Base-by-base conservation (phyloP, 169 alveolate genomes). In the Ichthyophthirius multifiliis region DNA sequence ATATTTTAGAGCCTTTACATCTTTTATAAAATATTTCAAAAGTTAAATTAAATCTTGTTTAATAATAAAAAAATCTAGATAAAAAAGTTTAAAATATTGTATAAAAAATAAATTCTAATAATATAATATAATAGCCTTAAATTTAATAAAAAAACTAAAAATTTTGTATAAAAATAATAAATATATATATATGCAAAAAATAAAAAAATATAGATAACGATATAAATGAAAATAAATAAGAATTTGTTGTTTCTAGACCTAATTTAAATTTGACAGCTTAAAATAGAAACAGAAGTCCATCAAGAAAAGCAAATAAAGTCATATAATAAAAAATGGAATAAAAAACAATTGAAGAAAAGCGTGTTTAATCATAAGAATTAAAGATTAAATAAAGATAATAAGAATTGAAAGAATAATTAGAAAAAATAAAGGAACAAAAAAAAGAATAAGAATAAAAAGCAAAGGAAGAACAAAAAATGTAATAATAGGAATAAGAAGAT, bases 31-130 rank as follows among this genome's bases (percentile, higher is more conserved):
- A 64, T 12, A 65, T 78, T 2, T 35, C 47, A 23, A 78, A 65
- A 35, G 84, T 78, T 2, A 78, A 78, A 34, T 67, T 67, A 7
- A 78, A 78, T 30, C 83, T n/a, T n/a, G n/a, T 76, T 6, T 39
- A 34, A 15, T 55, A 34, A 2, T 55, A 55, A 55, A 39, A 34
- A 3, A 23, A 39, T 0, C 10, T 55, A 55, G 43, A 34, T 23
- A 16, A 23, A 15, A 55, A 55, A 6, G 34, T 39, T 10, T 2
- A 34, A 18, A 55, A 23, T 27, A 23, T 55, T 23, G 23, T 27
- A 18, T 27, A 39, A 34, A 55, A 55, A 55, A 39, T 27, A 55
- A 55, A 55, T 16, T 23, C 23, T 10, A 39, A 55, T 1, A 3
- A 20, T 1, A 34, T 18, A 5, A 6, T 10, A 55, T 27, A 27